phyloP scores from a whole-genome alignment of 2,329 filamentous ascomycete species.

The Xylaria hypoxylon region DNA sequence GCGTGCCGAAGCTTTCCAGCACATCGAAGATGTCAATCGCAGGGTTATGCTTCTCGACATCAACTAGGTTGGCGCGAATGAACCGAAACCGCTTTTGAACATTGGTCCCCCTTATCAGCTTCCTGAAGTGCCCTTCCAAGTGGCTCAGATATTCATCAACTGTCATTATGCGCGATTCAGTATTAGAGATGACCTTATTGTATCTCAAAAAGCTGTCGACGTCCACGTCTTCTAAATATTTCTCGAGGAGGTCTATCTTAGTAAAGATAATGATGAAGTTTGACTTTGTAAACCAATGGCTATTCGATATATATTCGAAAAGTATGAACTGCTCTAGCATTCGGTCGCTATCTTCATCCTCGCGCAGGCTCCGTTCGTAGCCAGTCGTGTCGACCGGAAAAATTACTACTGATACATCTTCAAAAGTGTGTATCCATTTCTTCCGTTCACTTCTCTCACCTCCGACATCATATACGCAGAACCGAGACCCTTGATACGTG shows the following conservation, averaged over 20 bases:
- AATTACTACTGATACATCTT: conserved; percentile 19
- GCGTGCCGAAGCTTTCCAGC: background rate
- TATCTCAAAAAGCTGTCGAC: background rate
- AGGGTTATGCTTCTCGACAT: conserved; percentile 13
- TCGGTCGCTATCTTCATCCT: conserved; percentile 1
- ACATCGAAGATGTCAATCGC: conserved; percentile 18
- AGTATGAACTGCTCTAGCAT: conserved; percentile 22
- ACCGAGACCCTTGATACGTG: background rate
- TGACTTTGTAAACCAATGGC: background rate
- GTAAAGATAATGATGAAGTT: conserved; percentile 33
- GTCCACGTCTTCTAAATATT: background rate
- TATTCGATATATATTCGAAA: conserved; percentile 8
- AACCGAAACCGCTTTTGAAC: conserved; percentile 13
- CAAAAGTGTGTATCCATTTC: conserved; percentile 27
- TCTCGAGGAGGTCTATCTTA: conserved; percentile 31
- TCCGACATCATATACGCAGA: conserved; percentile 19
- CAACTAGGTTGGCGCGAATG: conserved; percentile 23
- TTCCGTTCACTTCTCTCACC: conserved; percentile 26
- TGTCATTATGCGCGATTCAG: background rate
- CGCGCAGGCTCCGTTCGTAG: conserved; percentile 5
- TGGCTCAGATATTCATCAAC: background rate
- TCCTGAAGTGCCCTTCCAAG: conserved; percentile 1
- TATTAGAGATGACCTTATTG: background rate
- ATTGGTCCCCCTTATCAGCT: background rate
- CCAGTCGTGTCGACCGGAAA: conserved; percentile 26